Evolutionary conservation across 306 rosid genomes (phyloP), one percentile per base, ranked within the genome.

Genomic region (Acmispon strigosus): DNA sequence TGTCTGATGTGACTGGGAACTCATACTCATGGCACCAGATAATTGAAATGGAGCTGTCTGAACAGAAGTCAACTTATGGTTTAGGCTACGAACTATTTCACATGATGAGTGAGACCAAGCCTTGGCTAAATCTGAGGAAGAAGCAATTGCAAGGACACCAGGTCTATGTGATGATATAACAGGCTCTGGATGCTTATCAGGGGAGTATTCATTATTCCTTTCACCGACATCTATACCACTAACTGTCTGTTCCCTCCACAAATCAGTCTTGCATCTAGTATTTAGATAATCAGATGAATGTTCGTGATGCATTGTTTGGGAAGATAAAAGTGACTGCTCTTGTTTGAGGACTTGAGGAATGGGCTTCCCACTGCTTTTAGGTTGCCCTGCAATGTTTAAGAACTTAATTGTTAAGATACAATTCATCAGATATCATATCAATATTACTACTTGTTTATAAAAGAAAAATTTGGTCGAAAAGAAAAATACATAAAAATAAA

Each of bases 81-180:
- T 82, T 72, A 76, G 83, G 84, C 76, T 78, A 66, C 78, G 51
- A 61, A 81, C 72, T 67, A 76, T 85, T 68, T 85, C 93, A 90
- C 84, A 85, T 53, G 96, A 78, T 59, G 91, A 77, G 66, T 79
- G 86, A 71, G 86, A 81, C 91, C 87, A 80, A 51, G 95, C 54
- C 84, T 66, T 86, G 19, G 80, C 64, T 77, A 82, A 69, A 37
- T 88, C 88, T 20, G 85, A 77, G 43, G 90, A 76, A 75, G 89
- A 79, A 69, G 77, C 24, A 69, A 50, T 11, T 36, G 80, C 81
- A 79, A 72, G 78, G 60, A 76, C 81, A 45, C 83, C 67, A 47
- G 82, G 79, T 54, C 84, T 58, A 74, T 81, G 82, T 37, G 89
- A 75, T 63, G 86, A 71, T 70, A 64, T 62, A 59, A 78, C 79